Percentiles rank a stretch among this genome's conserved stretches.
These are phyloP conservation scores for Sporothrix mexicana DNA, from an alignment of 2,329 filamentous ascomycete species.

Conservation along the genomic window DNA sequence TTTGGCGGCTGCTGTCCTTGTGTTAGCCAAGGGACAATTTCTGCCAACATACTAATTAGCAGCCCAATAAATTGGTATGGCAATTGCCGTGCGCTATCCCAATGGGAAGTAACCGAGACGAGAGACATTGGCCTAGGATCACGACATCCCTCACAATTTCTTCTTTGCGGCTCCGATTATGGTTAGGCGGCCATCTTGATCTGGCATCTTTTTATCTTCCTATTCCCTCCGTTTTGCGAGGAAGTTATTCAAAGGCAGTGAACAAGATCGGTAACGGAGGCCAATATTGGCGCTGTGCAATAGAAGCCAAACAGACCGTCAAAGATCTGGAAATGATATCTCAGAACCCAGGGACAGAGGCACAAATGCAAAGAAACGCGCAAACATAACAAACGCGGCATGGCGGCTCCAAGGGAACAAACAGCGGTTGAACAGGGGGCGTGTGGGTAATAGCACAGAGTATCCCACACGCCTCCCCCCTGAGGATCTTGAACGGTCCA, in stretches of 20 bases:
- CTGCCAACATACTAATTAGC: background rate
- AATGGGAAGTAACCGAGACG: conserved; percentile 7
- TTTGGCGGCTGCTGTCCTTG: background rate
- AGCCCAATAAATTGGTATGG: conserved; percentile 22
- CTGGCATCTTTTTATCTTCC: background rate
- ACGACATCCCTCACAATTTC: conserved; percentile 21
- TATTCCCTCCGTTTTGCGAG: background rate
- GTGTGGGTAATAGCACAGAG: background rate
- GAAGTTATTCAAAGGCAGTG: background rate
- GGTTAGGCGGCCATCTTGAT: background rate
- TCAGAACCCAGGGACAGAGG: background rate
- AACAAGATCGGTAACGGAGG: background rate
- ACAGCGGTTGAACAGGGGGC: conserved; percentile 10
- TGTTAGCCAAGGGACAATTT: background rate
- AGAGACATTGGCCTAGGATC: background rate
- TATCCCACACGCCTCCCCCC: conserved; percentile 25
- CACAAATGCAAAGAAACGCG: background rate
- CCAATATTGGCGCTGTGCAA: background rate
- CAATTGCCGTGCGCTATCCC: conserved; percentile 29
- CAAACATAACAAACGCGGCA: conserved; percentile 2
- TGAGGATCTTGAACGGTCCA: conserved; percentile 6
- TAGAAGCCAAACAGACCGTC: background rate
- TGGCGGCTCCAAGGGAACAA: background rate
- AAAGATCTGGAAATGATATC: background rate
- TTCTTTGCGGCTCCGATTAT: conserved; percentile 21